phyloP scores from a whole-genome alignment of 768 basidiomycete genomes.

The Harrya chromipes region DNA sequence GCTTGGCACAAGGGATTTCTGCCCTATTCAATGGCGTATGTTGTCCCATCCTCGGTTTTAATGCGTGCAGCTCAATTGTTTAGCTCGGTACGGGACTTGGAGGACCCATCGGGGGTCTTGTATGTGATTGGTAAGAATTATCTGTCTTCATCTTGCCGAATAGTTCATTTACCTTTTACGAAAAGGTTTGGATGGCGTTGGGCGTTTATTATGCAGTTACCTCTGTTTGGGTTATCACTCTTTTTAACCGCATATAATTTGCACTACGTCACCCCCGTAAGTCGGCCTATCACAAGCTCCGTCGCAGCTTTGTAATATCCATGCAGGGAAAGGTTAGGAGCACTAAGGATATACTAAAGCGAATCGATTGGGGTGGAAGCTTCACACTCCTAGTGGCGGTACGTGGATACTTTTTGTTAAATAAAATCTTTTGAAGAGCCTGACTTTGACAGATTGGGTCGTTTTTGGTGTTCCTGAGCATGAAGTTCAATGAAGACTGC shows the following conservation, averaged over 20 bases:
- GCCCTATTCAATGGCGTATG: slow-evolving; percentile 72
- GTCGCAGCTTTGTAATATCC: not conserved
- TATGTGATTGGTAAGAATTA: slow-evolving; percentile 59
- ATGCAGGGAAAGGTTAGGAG: slow-evolving; percentile 64
- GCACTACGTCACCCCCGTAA: slow-evolving; percentile 64
- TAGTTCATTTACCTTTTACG: not conserved
- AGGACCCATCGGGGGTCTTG: slow-evolving; percentile 69
- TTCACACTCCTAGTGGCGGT: slow-evolving; percentile 59
- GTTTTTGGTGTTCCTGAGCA: slow-evolving; percentile 60
- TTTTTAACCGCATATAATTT: slow-evolving; percentile 54
- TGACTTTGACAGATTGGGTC: slow-evolving; percentile 45
- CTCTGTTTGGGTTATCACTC: slow-evolving; percentile 62
- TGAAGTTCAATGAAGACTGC: slow-evolving; percentile 61
- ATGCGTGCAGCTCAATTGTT: not conserved
- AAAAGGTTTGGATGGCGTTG: slow-evolving; percentile 77
- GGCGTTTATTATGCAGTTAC: slow-evolving; percentile 75
- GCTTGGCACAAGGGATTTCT: slow-evolving; percentile 67
- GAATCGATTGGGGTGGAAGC: slow-evolving; percentile 80
- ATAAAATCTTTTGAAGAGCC: not conserved
- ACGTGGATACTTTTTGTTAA: slow-evolving; percentile 25
- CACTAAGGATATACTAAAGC: slow-evolving; percentile 61
- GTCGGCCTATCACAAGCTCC: slow-evolving; percentile 16
- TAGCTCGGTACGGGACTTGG: slow-evolving; percentile 78
- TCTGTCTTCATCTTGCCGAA: not conserved
- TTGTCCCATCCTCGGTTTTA: slow-evolving; percentile 2